phyloP scores from a whole-genome alignment of 805 yeast genomes.

The Komagataella kurtzmanii region DNA sequence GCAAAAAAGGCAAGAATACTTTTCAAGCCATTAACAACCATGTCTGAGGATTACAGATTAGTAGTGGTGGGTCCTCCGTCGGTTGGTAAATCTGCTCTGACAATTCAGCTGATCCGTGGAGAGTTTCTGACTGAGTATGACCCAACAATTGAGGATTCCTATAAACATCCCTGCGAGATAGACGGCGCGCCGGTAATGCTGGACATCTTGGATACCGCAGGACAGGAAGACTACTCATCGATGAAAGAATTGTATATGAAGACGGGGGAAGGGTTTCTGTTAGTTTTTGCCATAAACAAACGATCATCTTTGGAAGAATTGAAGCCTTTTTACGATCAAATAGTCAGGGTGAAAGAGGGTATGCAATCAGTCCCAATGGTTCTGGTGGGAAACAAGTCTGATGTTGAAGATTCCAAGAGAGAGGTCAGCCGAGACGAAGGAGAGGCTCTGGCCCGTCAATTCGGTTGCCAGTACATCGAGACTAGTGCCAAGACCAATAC shows the following conservation, averaged over 20 bases:
- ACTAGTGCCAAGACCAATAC: slow-evolving; percentile 86
- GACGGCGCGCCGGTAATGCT: slow-evolving; percentile 66
- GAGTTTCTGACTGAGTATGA: slow-evolving; percentile 97
- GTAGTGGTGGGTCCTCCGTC: slow-evolving; percentile 99
- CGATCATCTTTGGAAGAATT: slow-evolving; percentile 78
- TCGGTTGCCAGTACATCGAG: slow-evolving; percentile 70
- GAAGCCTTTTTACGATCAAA: slow-evolving; percentile 43
- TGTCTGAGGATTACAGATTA: slow-evolving; percentile 61
- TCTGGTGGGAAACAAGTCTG: slow-evolving; percentile 67
- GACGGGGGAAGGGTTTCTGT: slow-evolving; percentile 86
- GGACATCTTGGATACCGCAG: slow-evolving; percentile 95
- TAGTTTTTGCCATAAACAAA: slow-evolving; percentile 83
- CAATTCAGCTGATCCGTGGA: slow-evolving; percentile 87
- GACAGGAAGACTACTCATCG: slow-evolving; percentile 93
- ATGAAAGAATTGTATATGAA: slow-evolving; percentile 93
- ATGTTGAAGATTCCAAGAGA: slow-evolving; percentile 47
- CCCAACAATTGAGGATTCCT: slow-evolving; percentile 92
- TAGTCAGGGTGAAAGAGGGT: slow-evolving; percentile 35
- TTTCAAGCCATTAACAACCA: background rate
- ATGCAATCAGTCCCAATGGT: slow-evolving; percentile 59
- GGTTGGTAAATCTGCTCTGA: slow-evolving; percentile 94
- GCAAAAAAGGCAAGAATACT: background rate
- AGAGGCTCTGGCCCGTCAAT: slow-evolving; percentile 43
- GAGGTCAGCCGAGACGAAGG: slow-evolving; percentile 53
- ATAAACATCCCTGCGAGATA: slow-evolving; percentile 76